Percentiles rank a stretch among this genome's conserved stretches.
Conservation (phyloP, 192 early-diverging fungal species). For the Coemansia sp. region DNA sequence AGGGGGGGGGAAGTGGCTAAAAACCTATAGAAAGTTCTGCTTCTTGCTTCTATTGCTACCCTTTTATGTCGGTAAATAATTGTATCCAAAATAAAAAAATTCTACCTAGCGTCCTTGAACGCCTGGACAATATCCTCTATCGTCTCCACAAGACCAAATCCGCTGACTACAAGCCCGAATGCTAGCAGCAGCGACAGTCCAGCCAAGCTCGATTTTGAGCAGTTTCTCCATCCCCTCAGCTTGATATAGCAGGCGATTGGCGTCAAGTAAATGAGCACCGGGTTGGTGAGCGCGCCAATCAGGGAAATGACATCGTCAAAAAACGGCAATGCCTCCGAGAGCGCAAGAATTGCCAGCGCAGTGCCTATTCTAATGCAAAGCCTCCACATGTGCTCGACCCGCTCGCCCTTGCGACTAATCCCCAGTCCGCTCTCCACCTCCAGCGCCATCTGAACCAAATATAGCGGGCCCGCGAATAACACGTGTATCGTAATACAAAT, state of each 20-base stretch:
- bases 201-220: constrained; percentile 22
- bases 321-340: constrained; percentile 70
- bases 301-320: constrained; percentile 78
- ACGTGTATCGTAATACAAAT: constrained; percentile 76
- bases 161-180: constrained; percentile 60
- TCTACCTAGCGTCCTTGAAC: constrained; percentile 17
- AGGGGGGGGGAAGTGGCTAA: too few relatives aligned
- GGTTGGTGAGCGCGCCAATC: constrained; percentile 71
- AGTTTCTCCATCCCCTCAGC: constrained; percentile 63
- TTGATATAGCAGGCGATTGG: constrained; percentile 72
- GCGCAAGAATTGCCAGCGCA: constrained; percentile 54
- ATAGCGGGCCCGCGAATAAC: constrained; percentile 72
- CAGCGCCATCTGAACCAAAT: constrained; percentile 69
- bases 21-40: too few relatives aligned
- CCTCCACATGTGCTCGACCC: constrained; percentile 56
- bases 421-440: constrained; percentile 53
- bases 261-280: constrained; percentile 71
- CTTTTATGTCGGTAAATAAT: not conserved
- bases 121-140: constrained; percentile 58
- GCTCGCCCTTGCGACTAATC: constrained; percentile 58
- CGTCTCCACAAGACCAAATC: constrained; percentile 68
- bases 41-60: not conserved
- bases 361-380: constrained; percentile 57
- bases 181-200: constrained; percentile 45
- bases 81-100: too few relatives aligned